Percentiles rank a stretch among this genome's conserved stretches.
Conservation (phyloP, 257 asterid genomes). For the Nicotiana otophora region DNA sequence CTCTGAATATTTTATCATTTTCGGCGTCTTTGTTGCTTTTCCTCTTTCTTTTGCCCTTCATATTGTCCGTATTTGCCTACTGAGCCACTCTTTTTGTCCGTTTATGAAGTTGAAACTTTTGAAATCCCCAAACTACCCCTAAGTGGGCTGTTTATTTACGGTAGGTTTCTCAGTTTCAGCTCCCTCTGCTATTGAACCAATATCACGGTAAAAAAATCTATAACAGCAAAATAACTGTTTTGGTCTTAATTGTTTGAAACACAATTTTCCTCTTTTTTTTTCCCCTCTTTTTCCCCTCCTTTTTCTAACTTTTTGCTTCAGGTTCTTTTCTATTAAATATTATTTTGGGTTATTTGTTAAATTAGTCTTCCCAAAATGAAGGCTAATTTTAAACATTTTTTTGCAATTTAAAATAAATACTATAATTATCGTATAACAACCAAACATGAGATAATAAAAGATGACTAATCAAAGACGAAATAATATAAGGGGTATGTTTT, state of each 20-base stretch:
- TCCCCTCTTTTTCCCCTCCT: too few species aligned
- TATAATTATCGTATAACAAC: too few species aligned
- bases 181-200: not conserved
- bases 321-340: too few species aligned
- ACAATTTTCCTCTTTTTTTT: too few species aligned
- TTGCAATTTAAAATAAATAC: too few species aligned
- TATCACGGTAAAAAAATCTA: not conserved
- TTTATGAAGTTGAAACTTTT: not conserved
- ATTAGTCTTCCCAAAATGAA: too few species aligned
- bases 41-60: not conserved
- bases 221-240: not conserved
- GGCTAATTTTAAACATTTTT: too few species aligned
- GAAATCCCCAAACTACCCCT: not conserved
- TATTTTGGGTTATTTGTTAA: too few species aligned
- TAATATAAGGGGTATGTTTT: too few species aligned
- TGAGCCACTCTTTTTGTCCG: constrained; percentile 3
- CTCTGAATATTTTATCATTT: not conserved
- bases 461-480: too few species aligned
- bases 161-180: not conserved
- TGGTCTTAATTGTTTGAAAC: not conserved
- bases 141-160: not conserved
- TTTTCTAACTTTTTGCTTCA: too few species aligned
- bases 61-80: not conserved
- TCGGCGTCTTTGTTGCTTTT: constrained; percentile 3
- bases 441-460: too few species aligned